These are phyloP conservation scores for Mercurialis annua DNA, from an alignment of 345 rosid species.

Conservation along the genomic window DNA sequence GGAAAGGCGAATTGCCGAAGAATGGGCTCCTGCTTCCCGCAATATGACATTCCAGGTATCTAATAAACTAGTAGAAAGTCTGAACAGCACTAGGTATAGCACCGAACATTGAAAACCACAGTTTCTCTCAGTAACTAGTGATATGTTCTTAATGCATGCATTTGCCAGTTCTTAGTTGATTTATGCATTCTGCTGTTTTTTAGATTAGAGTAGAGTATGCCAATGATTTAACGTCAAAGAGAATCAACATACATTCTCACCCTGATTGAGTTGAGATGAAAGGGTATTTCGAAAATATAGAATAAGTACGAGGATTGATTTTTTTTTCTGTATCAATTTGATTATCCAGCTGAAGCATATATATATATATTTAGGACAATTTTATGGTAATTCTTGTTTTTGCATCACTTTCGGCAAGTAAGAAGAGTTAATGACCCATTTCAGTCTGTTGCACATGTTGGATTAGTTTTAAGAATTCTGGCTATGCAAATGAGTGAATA, in stretches of 20 bases:
- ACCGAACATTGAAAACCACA: no score
- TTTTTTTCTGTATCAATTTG: not conserved
- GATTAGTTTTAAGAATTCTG: no score
- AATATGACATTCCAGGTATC: constrained; percentile 91
- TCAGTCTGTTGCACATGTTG: no score
- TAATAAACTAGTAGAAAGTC: constrained; percentile 4
- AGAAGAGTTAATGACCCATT: no score
- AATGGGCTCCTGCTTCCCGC: constrained; percentile 91
- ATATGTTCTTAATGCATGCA: not conserved
- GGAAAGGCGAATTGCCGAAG: constrained; percentile 82
- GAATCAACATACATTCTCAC: no score
- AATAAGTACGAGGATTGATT: not conserved
- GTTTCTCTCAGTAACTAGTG: no score
- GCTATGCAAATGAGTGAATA: not conserved
- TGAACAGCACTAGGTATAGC: not conserved
- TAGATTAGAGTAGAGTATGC: no score
- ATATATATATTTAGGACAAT: not conserved
- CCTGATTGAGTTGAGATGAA: no score
- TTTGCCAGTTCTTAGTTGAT: no score
- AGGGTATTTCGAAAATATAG: not conserved
- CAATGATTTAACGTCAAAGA: not conserved
- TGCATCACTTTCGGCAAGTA: not conserved
- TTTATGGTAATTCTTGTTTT: not conserved
- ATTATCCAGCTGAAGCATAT: not conserved
- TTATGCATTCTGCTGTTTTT: no score